Base-by-base conservation (phyloP, 108 stramenopile species). In the Chaetoceros tenuissimus region DNA sequence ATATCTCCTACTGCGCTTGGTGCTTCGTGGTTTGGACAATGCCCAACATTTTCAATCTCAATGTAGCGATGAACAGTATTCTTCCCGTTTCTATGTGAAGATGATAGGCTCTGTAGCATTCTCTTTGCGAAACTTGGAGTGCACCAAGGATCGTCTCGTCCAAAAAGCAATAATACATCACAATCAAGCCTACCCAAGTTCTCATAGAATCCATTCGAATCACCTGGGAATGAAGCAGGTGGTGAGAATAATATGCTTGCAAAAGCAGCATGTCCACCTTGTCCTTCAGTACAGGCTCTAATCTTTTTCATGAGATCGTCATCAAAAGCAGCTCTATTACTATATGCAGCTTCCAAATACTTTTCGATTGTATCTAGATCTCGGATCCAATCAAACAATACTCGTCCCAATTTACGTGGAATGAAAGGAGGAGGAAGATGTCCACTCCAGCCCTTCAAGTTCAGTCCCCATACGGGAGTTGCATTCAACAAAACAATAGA, bases 191-290 rank as follows among this genome's bases (percentile, higher is more conserved):
- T 19, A 20, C 53, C 28, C 43, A 89, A 52, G 27, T 69, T 65
- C 23, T 70, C 46, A 18, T 80, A 75, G 57, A 87, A 87, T 43
- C 58, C 59, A 20, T 30, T 3, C 1, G 30, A 22, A 18, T 48
- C 25, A 20, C n/a, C 24, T 7, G 58, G 58, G 20, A 61, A 65
- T 1, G 50, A 8, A 5, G 83, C 60, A 13, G 84, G 88, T 23
- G 84, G 67, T 21, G 82, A 81, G 75, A 78, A 89, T 30, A 89
- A 34, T 48, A 89, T 89, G 13, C 75, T 77, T 20, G 88, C 80
- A 71, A 89, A 89, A 24, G 88, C 88, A 2, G 88, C 88, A 59
- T 89, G 88, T 13, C 82, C 88, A n/a, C 88, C 88, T n/a, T 79
- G 64, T 18, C 76, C 73, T 43, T 84, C 77, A 10, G 88, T 89